Evolutionary conservation across 495 filamentous ascomycete genomes (phyloP).

Genomic region (Chaetomidium leptoderma): DNA sequence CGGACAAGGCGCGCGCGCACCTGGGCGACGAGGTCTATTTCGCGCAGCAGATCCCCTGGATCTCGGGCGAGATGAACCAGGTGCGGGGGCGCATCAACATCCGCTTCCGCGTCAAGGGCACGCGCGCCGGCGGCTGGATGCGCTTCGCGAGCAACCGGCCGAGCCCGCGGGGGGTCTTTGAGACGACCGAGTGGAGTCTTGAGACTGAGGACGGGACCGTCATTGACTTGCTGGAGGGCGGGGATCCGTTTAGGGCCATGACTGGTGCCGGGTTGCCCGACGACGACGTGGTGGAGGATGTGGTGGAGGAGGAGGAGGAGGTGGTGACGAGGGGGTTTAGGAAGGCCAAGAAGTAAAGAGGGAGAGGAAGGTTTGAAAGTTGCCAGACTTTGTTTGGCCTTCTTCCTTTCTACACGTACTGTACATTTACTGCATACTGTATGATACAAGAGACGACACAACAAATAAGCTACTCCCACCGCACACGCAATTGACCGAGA

Average conservation of each 20-base stretch:
- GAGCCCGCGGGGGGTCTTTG: conserved; percentile 67
- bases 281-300: conserved; percentile 24
- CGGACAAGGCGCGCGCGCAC: conserved; percentile 62
- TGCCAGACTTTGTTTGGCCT: too few species aligned
- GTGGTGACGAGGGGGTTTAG: conserved; percentile 40
- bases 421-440: conserved; percentile 19
- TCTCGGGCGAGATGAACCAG: conserved; percentile 89
- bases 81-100: conserved; percentile 89
- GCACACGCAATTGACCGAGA: too few species aligned
- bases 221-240: conserved; percentile 63
- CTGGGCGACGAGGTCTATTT: conserved; percentile 95
- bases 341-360: conserved; percentile 35
- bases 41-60: conserved; percentile 82
- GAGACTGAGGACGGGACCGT: conserved; percentile 60
- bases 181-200: conserved; percentile 73
- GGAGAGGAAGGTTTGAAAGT: too few species aligned
- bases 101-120: conserved; percentile 80
- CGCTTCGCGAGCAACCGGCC: conserved; percentile 72
- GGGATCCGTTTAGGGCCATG: conserved; percentile 56
- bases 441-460: conserved; percentile 15
- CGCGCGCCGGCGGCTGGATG: conserved; percentile 65
- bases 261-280: conserved; percentile 13
- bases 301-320: conserved; percentile 34
- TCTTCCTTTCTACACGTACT: conserved; percentile 12
- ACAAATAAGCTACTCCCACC: background rate